A percentile compares a stretch with the other conserved stretches of the same genome.
These are phyloP conservation scores for Thielaviopsis cerberus DNA, from an alignment of 2,329 filamentous ascomycete species.

Conservation along the genomic window DNA sequence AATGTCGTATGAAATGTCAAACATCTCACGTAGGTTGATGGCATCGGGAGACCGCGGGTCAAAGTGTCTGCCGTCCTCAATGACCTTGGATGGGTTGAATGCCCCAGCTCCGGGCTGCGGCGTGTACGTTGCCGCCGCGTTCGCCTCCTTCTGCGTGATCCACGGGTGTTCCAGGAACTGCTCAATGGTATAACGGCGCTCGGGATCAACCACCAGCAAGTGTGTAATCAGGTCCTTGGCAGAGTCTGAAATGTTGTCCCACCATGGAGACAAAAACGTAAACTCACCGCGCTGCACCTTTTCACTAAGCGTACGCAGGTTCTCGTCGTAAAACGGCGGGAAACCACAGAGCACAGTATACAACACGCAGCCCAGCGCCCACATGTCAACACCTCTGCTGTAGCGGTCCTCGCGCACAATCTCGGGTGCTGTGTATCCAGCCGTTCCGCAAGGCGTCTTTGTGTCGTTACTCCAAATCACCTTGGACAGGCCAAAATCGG, in stretches of 20 bases:
- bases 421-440: constrained; percentile 93
- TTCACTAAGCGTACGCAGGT: constrained; percentile 87
- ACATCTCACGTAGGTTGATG: constrained; percentile 89
- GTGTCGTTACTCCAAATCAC: constrained; percentile 96
- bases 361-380: constrained; percentile 88
- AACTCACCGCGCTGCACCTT: constrained; percentile 95
- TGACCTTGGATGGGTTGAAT: constrained; percentile 36
- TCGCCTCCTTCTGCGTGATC: constrained; percentile 51
- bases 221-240: constrained; percentile 90
- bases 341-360: constrained; percentile 96
- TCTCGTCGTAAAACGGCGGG: constrained; percentile 96
- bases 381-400: constrained; percentile 98
- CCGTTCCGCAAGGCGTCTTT: constrained; percentile 97
- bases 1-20: constrained; percentile 95
- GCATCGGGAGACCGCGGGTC: constrained; percentile 93
- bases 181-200: constrained; percentile 81
- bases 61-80: constrained; percentile 47
- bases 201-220: constrained; percentile 80
- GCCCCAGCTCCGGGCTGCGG: constrained; percentile 19
- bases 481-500: constrained; percentile 93
- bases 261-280: constrained; percentile 96
- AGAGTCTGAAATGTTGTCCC: constrained; percentile 92
- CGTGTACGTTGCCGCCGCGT: constrained; percentile 20
- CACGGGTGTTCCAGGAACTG: constrained; percentile 92
- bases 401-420: constrained; percentile 98